Evolutionary conservation across 2,329 filamentous ascomycete species (phyloP).

Genomic region (Aspergillus costaricaensis): DNA sequence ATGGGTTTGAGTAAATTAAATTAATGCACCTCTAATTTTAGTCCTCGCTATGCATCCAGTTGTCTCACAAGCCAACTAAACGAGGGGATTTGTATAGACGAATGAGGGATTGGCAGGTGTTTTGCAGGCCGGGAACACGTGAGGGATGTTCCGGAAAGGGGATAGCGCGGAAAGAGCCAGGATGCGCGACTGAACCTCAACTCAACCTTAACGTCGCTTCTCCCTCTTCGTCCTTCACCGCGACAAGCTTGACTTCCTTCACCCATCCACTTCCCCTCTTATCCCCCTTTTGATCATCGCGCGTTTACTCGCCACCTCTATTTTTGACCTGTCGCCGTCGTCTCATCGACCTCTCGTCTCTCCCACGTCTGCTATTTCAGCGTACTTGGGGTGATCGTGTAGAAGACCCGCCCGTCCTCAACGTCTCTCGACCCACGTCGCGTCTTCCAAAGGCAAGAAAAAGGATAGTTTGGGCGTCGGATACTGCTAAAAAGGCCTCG

Average conservation of each 20-base stretch:
- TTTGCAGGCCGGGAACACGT: conserved; percentile 12
- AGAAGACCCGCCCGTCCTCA: conserved; percentile 19
- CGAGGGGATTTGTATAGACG: background rate
- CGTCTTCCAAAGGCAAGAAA: conserved; percentile 20
- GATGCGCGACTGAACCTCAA: conserved; percentile 20
- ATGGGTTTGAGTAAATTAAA: background rate
- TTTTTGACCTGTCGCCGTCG: background rate
- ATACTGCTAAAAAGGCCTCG: conserved; percentile 20
- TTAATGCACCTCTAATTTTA: background rate
- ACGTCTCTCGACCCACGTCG: conserved; percentile 12
- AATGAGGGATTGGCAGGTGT: background rate
- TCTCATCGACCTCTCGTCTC: conserved; percentile 1
- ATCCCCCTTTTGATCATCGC: conserved; percentile 11
- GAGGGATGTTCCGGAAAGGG: conserved; percentile 18
- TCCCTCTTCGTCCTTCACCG: conserved; percentile 20
- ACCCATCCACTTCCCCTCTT: conserved; percentile 14
- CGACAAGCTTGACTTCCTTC: conserved; percentile 15
- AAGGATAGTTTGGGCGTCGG: conserved; percentile 20
- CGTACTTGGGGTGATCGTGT: conserved; percentile 13
- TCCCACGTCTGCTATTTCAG: conserved; percentile 5
- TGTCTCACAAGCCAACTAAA: background rate
- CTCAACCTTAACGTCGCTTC: conserved; percentile 25
- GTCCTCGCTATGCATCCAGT: background rate
- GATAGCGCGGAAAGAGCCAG: conserved; percentile 21
- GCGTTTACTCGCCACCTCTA: conserved; percentile 1